Base-by-base conservation (phyloP, 345 rosid genomes). In the Balakata baccata region DNA sequence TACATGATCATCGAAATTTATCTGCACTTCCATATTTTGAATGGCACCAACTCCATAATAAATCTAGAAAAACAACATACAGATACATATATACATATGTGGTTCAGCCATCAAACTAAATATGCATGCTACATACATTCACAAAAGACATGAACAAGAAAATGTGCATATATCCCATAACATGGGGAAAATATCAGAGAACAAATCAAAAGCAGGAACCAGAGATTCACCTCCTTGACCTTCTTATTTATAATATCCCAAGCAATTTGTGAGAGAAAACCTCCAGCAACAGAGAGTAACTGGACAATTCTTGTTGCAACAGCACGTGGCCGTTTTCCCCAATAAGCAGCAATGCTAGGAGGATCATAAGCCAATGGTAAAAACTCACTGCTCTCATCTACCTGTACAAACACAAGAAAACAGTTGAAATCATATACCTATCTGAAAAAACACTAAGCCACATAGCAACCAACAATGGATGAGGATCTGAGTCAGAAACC, bases 241-340 rank as follows among this genome's bases (percentile, higher is more conserved):
- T 89, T 92, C 85, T 90, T 94, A 80, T 84, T 94, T 7, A 94
- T 86, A 37, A 94, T 68, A 77, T 94, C 98, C 80, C 64, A 71
- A 25, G 86, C 88, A 29, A 92, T 22, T 23, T 89, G 92, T 5
- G 98, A 94, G 70, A 94, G 97, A 81, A 94, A 94, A 58, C 97
- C 97, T 41, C 98, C 98, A 0, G 97, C 97, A 49, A 94, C 98
- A 37, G 98, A 89, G 8, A 90, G 83, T 49, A 94, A 81, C 77
- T 94, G 98, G 53, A 92, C 77, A 83, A 80, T 67, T n/a, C 97
- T 85, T 29, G 93, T 90, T 34, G 90, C 97, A 80, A 94, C 97
- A 13, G 97, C 97, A 54, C 89, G 92, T 2, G 97, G 97, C 3
- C 97, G 89, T 78, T 89, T 94, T n/a, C 97, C 98, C 98, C 98